phyloP scores from a whole-genome alignment of 1,139 yeast species.

The Suhomyces chickasaworum region DNA sequence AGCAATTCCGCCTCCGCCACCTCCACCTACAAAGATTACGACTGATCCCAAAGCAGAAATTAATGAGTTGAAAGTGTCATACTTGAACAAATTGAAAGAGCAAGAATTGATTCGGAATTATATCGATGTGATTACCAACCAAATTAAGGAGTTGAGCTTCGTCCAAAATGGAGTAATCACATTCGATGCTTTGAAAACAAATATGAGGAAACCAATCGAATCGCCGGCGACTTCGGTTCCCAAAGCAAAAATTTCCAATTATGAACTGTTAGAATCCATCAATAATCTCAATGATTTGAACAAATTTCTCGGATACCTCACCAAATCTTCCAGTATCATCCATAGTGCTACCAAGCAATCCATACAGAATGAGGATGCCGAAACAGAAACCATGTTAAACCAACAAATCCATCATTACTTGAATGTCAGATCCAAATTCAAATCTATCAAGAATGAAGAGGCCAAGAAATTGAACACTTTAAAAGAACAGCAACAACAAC shows the following conservation, averaged over 20 bases:
- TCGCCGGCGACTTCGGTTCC: constrained; percentile 10
- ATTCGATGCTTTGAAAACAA: constrained; percentile 39
- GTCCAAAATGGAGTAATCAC: constrained; percentile 52
- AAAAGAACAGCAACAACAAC: too few relatives aligned
- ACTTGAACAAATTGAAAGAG: constrained; percentile 44
- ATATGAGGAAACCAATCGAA: constrained; percentile 10
- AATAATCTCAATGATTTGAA: constrained; percentile 47
- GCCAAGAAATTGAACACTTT: constrained; percentile 17
- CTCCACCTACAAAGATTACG: constrained; percentile 12
- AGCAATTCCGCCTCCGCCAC: not conserved
- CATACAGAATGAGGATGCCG: constrained; percentile 16
- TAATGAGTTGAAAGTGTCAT: constrained; percentile 33
- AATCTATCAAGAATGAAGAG: constrained; percentile 23
- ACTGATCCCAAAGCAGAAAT: constrained; percentile 22
- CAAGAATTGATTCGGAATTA: constrained; percentile 49
- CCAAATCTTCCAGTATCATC: constrained; percentile 42
- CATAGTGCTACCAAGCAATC: constrained; percentile 43
- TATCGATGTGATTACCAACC: constrained; percentile 47
- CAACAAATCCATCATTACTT: constrained; percentile 41
- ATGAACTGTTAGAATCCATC: constrained; percentile 44
- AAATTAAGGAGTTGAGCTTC: constrained; percentile 48
- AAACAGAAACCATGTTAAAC: constrained; percentile 26
- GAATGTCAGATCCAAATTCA: constrained; percentile 31
- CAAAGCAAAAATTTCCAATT: constrained; percentile 13
- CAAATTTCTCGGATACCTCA: constrained; percentile 43